phyloP scores from a whole-genome alignment of 768 basidiomycete genomes.

The Phlegmacium glaucopus region DNA sequence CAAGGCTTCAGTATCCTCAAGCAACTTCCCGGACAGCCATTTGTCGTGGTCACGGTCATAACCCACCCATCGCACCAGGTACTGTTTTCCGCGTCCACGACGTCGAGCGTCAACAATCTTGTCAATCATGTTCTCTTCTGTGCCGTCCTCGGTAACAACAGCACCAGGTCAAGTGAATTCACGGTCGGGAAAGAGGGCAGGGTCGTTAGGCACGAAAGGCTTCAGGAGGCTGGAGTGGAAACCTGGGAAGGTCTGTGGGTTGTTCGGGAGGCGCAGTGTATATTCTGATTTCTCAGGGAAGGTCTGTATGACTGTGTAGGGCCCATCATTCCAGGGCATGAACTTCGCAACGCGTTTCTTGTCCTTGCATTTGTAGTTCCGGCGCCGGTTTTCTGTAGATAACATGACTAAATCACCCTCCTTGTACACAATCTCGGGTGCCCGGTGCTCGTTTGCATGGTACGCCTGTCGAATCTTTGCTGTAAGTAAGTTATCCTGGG shows the following conservation, averaged over 20 bases:
- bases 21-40: constrained; percentile 21
- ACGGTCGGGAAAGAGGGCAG: constrained; percentile 22
- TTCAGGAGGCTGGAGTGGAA: constrained; percentile 33
- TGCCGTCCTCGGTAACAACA: constrained; percentile 4
- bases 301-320: constrained; percentile 2
- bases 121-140: constrained; percentile 20
- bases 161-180: neutral
- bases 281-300: constrained; percentile 24
- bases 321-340: constrained; percentile 34
- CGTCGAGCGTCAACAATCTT: constrained; percentile 22
- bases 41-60: constrained; percentile 24
- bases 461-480: constrained; percentile 25
- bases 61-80: constrained; percentile 28
- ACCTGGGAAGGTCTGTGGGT: constrained; percentile 17
- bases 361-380: constrained; percentile 27
- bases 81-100: constrained; percentile 25
- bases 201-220: constrained; percentile 26
- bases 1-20: constrained; percentile 21
- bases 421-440: constrained; percentile 16
- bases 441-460: constrained; percentile 26
- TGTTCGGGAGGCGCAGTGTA: constrained; percentile 27
- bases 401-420: constrained; percentile 35
- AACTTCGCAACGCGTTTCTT: constrained; percentile 36
- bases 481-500: constrained; percentile 25
- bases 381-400: constrained; percentile 26